Evolutionary conservation across 495 filamentous ascomycete species (phyloP).

Genomic region (Parathielavia appendiculata): DNA sequence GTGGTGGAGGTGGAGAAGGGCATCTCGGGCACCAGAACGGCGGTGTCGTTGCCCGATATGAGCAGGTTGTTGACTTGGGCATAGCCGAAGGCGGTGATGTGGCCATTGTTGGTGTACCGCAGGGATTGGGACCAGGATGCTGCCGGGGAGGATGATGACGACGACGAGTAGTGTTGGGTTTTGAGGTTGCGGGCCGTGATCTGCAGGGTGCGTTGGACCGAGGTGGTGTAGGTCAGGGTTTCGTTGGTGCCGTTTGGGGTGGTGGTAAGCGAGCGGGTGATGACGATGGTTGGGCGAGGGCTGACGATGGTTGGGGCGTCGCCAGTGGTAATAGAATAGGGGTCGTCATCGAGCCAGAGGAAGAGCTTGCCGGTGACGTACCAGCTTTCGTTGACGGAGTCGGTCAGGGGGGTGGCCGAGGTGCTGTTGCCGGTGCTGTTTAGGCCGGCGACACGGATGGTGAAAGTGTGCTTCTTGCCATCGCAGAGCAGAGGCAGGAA

Average conservation of each 20-base stretch:
- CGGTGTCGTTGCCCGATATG: conserved; percentile 55
- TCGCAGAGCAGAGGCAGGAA: conserved; percentile 67
- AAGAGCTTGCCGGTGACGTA: conserved; percentile 80
- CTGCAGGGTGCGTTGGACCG: conserved; percentile 52
- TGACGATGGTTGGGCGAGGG: conserved; percentile 26
- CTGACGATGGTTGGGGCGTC: conserved; percentile 28
- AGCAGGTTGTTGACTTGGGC: conserved; percentile 57
- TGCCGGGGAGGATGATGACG: conserved; percentile 21
- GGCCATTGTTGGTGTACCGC: conserved; percentile 54
- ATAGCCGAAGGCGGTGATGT: conserved; percentile 53
- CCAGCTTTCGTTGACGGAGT: conserved; percentile 65
- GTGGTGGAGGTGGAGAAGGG: conserved; percentile 20
- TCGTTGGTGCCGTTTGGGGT: conserved; percentile 52
- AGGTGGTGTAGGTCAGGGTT: conserved; percentile 56
- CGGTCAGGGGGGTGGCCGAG: conserved; percentile 46
- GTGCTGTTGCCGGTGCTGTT: conserved; percentile 44
- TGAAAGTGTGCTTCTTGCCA: conserved; percentile 60
- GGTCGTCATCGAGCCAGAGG: conserved; percentile 55
- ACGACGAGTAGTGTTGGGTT: conserved; percentile 35
- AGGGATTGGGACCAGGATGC: conserved; percentile 61
- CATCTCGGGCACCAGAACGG: too few relatives aligned
- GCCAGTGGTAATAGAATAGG: conserved; percentile 50
- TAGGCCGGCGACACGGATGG: conserved; percentile 59
- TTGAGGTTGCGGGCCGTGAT: conserved; percentile 46
- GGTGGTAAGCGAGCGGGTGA: conserved; percentile 38